Evolutionary conservation across 208 protist genomes (phyloP), one percentile per base, ranked within the genome.

Genomic region (Trypanosoma avium): DNA sequence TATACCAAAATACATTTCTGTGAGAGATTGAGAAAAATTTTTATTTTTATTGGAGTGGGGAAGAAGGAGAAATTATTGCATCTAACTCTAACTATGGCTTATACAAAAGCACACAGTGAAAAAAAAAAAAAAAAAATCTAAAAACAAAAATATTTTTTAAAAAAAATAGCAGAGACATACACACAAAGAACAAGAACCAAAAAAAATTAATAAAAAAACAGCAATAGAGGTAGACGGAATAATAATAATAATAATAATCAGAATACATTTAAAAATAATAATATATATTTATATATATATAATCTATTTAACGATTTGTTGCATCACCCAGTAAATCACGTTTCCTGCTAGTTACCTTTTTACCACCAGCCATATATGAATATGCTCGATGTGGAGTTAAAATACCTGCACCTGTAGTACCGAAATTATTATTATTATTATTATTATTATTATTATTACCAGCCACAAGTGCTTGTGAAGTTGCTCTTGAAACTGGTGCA

Each of bases 261-360:
- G 15, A 17, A 52, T 4, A 21, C 32, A 61, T 15, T 6, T 46
- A 8, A 46, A 61, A n/a, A 33, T 15, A 40, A 21, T 33, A 12
- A 45, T 19, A 30, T 9, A 8, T 42, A 3, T 42, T 9, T 42
- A 3, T 42, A 2, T 42, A n/a, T 42, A n/a, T 42, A n/a, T 35
- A 43, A 2, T 26, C 5, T 26, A n/a, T 52, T 48, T 82, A 71
- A 45, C 77, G 53, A 61, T 93, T 93, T 21, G 86, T 93, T 24
- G 80, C 32, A 32, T 93, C 86, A 3, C 81, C 79, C 5, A 93
- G 70, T 13, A 93, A n/a, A 15, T 79, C 74, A 22, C 82, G 79
- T 63, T 89, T 89, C 29, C 81, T 81, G n/a, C 66, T 69, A 9
- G 32, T 38, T 0, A 55, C 38, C 48, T 77, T 57, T 52, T 88